phyloP scores from a whole-genome alignment of 1,139 yeast species.

The Komagataea norvegica region DNA sequence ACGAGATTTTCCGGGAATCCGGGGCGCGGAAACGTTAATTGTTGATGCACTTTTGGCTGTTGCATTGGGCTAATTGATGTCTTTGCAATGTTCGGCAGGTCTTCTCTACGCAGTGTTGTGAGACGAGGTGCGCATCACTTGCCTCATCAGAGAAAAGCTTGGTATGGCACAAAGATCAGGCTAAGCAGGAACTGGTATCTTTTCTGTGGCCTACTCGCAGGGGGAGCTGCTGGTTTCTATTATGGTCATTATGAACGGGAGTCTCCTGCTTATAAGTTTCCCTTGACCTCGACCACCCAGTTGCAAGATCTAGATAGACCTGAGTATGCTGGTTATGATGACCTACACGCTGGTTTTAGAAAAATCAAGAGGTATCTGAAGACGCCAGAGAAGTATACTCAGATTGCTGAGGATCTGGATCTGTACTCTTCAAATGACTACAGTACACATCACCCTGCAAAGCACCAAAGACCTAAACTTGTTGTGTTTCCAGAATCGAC shows the following conservation, averaged over 20 bases:
- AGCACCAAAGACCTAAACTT: constrained; percentile 50
- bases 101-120: neutral
- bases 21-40: neutral
- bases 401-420: constrained; percentile 16
- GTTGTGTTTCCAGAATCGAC: constrained; percentile 61
- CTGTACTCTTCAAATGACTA: constrained; percentile 22
- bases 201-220: constrained; percentile 5
- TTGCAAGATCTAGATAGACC: constrained; percentile 29
- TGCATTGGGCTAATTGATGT: no score
- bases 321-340: constrained; percentile 26
- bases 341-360: constrained; percentile 9
- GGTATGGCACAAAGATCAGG: neutral
- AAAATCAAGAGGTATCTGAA: constrained; percentile 15
- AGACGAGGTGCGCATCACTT: constrained; percentile 6
- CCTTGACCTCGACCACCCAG: constrained; percentile 32
- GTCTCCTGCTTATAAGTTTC: constrained; percentile 27
- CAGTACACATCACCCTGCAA: constrained; percentile 20
- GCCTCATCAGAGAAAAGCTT: constrained; percentile 6
- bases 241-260: constrained; percentile 13
- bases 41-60: neutral
- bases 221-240: constrained; percentile 14
- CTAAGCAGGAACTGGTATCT: constrained; percentile 7
- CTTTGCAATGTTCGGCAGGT: no score
- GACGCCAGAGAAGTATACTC: constrained; percentile 15
- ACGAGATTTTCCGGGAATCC: no score